phyloP scores from a whole-genome alignment of 2,329 filamentous ascomycete genomes.

The Fusarium sp. region DNA sequence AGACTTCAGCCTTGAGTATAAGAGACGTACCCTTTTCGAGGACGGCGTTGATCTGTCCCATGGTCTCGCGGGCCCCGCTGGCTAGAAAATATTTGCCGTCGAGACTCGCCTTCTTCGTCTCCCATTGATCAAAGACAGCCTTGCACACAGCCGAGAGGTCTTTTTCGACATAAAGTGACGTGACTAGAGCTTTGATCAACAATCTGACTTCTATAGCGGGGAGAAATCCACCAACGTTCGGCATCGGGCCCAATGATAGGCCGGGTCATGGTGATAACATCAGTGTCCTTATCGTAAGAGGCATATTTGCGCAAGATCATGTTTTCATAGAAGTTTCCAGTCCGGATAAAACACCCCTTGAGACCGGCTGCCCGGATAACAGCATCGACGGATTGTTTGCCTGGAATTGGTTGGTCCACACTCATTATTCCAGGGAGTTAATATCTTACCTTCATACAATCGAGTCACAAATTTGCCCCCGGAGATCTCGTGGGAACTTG shows the following conservation, averaged over 20 bases:
- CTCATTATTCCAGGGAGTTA: accelerated
- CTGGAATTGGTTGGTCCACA: neutral
- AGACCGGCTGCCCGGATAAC: constrained; percentile 27
- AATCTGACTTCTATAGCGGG: neutral
- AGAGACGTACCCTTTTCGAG: constrained; percentile 11
- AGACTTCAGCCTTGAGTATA: accelerated
- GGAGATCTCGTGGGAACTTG: constrained; percentile 25
- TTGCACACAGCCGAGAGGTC: constrained; percentile 19
- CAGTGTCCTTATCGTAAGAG: constrained; percentile 12
- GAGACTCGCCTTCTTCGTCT: constrained; percentile 9
- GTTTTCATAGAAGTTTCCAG: constrained; percentile 30
- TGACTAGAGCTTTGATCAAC: constrained; percentile 5
- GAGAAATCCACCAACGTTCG: constrained; percentile 1
- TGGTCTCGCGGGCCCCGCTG: constrained; percentile 26
- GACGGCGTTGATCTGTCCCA: constrained; percentile 20
- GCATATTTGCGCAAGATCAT: constrained; percentile 31
- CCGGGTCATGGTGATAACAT: constrained; percentile 27
- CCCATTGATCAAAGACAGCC: constrained; percentile 27
- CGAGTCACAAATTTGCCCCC: constrained; percentile 27
- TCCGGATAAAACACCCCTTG: constrained; percentile 21
- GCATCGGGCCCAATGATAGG: constrained; percentile 28
- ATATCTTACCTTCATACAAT: constrained; percentile 17
- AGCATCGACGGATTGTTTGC: constrained; percentile 24
- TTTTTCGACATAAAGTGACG: constrained; percentile 28
- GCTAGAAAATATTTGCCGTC: constrained; percentile 25